Evolutionary conservation across 345 rosid species (phyloP).

Genomic region (Murraya koenigii): DNA sequence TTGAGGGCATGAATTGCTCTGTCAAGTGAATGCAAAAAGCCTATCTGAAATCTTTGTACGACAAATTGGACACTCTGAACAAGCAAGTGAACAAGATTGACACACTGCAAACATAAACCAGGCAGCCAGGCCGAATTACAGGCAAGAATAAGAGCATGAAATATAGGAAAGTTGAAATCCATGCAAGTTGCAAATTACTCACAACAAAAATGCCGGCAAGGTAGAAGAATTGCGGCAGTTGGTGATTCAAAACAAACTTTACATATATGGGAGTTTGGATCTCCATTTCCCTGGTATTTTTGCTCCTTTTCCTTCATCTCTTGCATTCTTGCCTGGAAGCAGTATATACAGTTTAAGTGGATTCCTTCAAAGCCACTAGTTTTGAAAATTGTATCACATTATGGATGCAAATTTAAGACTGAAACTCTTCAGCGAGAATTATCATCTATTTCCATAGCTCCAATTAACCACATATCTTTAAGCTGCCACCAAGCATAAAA

Average conservation of each 20-base stretch:
- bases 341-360: conserved; percentile 1
- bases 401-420: neutral
- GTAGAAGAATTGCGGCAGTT: conserved; percentile 96
- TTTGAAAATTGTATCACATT: neutral
- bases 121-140: neutral
- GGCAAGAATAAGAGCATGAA: neutral
- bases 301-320: conserved; percentile 97
- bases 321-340: conserved; percentile 85
- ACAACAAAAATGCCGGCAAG: conserved; percentile 99
- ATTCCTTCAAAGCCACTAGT: neutral
- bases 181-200: conserved; percentile 33
- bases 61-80: conserved; percentile 97
- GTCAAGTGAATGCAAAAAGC: conserved; percentile 90
- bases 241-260: conserved; percentile 96
- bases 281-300: conserved; percentile 66
- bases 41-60: conserved; percentile 92
- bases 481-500: neutral
- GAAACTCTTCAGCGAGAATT: neutral
- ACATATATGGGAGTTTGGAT: conserved; percentile 87
- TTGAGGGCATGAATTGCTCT: conserved; percentile 24
- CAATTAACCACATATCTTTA: neutral
- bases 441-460: neutral
- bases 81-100: conserved; percentile 96
- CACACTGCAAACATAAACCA: conserved; percentile 61
- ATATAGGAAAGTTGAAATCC: neutral